These are phyloP conservation scores for Stagonosporopsis tanaceti DNA, from an alignment of 2,329 filamentous ascomycete genomes.

Conservation along the genomic window DNA sequence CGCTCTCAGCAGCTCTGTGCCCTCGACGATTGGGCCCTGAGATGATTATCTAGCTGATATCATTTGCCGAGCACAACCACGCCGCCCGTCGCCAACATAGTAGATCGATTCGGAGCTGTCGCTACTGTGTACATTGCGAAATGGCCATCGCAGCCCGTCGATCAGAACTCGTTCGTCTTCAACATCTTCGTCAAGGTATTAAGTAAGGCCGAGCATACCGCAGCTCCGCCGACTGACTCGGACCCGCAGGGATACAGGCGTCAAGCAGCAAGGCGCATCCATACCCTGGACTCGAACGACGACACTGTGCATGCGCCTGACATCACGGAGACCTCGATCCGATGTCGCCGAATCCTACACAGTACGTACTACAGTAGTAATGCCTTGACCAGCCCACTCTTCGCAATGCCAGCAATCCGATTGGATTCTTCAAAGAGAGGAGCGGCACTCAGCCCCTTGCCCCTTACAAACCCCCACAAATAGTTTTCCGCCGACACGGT, in stretches of 20 bases:
- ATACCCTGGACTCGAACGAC: constrained; percentile 4
- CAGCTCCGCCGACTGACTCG: constrained; percentile 12
- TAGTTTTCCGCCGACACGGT: neutral
- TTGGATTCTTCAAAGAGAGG: neutral
- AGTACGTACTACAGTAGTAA: neutral
- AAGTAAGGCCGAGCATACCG: constrained; percentile 16
- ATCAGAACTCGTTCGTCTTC: neutral
- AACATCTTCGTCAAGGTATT: neutral
- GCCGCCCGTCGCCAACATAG: neutral
- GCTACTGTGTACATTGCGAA: neutral
- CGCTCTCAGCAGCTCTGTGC: neutral
- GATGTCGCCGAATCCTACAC: constrained; percentile 3
- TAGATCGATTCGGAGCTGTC: neutral
- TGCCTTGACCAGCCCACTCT: neutral
- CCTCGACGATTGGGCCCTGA: neutral
- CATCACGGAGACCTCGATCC: constrained; percentile 7
- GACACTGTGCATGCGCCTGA: constrained; percentile 16
- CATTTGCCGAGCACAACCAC: neutral
- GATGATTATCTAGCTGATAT: neutral
- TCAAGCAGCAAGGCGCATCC: neutral
- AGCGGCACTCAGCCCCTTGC: neutral
- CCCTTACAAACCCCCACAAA: neutral
- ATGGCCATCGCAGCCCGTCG: neutral
- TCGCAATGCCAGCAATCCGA: neutral
- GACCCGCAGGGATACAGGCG: constrained; percentile 1